Conservation (phyloP, 495 filamentous ascomycete species). For the Daldinia loculata region DNA sequence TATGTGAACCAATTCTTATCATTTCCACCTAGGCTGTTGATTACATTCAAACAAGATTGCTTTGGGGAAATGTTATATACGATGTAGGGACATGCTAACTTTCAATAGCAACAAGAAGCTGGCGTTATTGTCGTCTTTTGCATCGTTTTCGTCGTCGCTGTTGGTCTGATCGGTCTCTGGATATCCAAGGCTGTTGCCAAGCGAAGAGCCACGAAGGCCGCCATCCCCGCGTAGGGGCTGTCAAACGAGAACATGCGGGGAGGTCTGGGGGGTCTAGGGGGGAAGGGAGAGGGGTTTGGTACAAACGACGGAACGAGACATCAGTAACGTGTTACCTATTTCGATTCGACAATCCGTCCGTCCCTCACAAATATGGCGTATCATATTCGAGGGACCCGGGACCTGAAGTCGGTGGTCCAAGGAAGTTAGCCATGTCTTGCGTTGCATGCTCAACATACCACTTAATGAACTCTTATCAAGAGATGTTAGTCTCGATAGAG, state of each 20-base stretch:
- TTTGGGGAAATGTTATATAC: neutral
- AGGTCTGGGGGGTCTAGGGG: conserved; percentile 5
- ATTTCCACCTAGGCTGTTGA: neutral
- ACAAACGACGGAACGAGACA: conserved; percentile 35
- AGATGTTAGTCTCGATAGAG: conserved; percentile 34
- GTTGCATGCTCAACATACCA: conserved; percentile 31
- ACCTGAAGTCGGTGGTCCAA: conserved; percentile 24
- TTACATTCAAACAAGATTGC: neutral
- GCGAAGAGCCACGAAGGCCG: conserved; percentile 50
- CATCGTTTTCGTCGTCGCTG: conserved; percentile 62
- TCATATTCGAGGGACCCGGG: conserved; percentile 14
- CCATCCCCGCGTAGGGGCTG: conserved; percentile 30
- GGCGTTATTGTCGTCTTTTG: conserved; percentile 69
- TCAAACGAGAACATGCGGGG: conserved; percentile 11
- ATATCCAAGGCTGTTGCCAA: conserved; percentile 55
- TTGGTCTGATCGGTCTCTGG: conserved; percentile 56
- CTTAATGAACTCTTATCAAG: conserved; percentile 30
- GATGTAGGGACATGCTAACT: conserved; percentile 10
- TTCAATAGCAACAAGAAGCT: conserved; percentile 49
- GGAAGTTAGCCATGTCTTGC: conserved; percentile 29
- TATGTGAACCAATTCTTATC: conserved; percentile 16
- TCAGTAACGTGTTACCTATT: conserved; percentile 26
- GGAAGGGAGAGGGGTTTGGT: conserved; percentile 19
- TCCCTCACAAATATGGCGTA: conserved; percentile 24
- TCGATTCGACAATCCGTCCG: conserved; percentile 31